A percentile compares a stretch with the other conserved stretches of the same genome.
Evolutionary conservation across 2,329 filamentous ascomycete genomes (phyloP).

Genomic region (Xylaria sp.): DNA sequence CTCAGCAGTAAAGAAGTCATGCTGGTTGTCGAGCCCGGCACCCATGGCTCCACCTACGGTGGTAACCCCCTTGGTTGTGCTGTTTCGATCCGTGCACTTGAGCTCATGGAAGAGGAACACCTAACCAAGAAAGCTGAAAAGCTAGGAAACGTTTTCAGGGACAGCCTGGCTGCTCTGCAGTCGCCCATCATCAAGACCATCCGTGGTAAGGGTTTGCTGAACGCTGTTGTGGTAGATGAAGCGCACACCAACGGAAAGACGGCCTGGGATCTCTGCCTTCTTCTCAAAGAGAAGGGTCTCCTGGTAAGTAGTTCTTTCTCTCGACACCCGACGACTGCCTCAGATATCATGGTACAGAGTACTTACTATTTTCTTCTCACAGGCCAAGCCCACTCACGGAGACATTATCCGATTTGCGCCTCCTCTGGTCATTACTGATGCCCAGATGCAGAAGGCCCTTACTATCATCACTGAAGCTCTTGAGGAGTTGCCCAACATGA

Average conservation of each 20-base stretch:
- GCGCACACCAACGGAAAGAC: slow-evolving; percentile 74
- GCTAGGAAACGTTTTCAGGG: slow-evolving; percentile 77
- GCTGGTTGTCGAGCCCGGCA: slow-evolving; percentile 92
- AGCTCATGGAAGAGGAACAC: slow-evolving; percentile 87
- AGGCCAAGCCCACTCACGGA: slow-evolving; percentile 97
- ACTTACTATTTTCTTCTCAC: slow-evolving; percentile 28
- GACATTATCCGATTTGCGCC: slow-evolving; percentile 99
- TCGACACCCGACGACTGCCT: background rate
- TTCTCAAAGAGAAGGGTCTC: slow-evolving; percentile 92
- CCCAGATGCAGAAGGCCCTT: slow-evolving; percentile 73
- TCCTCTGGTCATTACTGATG: slow-evolving; percentile 87
- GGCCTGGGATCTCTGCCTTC: slow-evolving; percentile 93
- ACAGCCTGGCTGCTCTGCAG: slow-evolving; percentile 68
- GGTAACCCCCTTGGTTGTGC: slow-evolving; percentile 95
- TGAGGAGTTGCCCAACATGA: slow-evolving; percentile 67
- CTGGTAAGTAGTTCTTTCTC: slow-evolving; percentile 55
- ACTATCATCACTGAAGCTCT: slow-evolving; percentile 76
- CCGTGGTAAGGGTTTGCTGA: slow-evolving; percentile 88
- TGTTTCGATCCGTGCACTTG: slow-evolving; percentile 88
- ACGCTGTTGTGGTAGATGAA: slow-evolving; percentile 95
- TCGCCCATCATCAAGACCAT: slow-evolving; percentile 76
- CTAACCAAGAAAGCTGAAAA: slow-evolving; percentile 77
- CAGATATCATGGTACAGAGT: slow-evolving; percentile 2
- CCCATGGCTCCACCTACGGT: slow-evolving; percentile 96
- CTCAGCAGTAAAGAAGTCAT: slow-evolving; percentile 85